Base-by-base conservation (phyloP, 108 stramenopile genomes). In the Mayamaea pseudoterrestris region DNA sequence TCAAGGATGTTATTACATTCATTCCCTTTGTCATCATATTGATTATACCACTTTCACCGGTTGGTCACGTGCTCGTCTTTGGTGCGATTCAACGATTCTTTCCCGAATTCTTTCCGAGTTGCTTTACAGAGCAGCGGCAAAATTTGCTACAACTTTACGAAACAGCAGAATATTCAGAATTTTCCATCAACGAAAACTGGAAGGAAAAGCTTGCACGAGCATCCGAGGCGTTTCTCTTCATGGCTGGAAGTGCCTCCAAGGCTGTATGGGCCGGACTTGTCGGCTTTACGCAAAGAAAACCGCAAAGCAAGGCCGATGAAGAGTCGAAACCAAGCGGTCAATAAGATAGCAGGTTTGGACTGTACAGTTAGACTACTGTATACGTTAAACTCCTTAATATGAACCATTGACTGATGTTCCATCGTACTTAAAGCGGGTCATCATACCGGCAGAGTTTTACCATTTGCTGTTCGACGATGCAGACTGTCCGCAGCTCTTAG, bases 31-130 rank as follows among this genome's bases (percentile, higher is more conserved):
- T 93, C 28, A 91, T 97, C 50, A 97, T 97, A 58, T 68, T 95
- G 42, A 56, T 97, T 18, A 81, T 97, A 46, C 96, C 96, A n/a
- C 65, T 97, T 26, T 69, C 94, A 23, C 96, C 96, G n/a, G 69
- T 95, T 11, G 96, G 96, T 2, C 96, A 97, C 53, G 93, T 97
- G 30, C 66, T 97, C 13, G 87, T 97, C 5, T 97, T 97, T 61
- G 90, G 90, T 35, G 91, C 93, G 18, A 97, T 97, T 50, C 96
- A 94, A 61, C 68, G 96, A 32, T 84, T 95, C 56, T 97, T 93
- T 52, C 96, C 96, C 14, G 93, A 91, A 50, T 97, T 97, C 58
- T 97, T 97, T 62, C 96, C 96, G 22, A 90, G 84, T 56, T 93
- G 93, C 55, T 97, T 90, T 52, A 94, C 96, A 2, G 93, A 97